Evolutionary conservation across 2,329 filamentous ascomycete species (phyloP).

Genomic region (Penicillium polonicum): DNA sequence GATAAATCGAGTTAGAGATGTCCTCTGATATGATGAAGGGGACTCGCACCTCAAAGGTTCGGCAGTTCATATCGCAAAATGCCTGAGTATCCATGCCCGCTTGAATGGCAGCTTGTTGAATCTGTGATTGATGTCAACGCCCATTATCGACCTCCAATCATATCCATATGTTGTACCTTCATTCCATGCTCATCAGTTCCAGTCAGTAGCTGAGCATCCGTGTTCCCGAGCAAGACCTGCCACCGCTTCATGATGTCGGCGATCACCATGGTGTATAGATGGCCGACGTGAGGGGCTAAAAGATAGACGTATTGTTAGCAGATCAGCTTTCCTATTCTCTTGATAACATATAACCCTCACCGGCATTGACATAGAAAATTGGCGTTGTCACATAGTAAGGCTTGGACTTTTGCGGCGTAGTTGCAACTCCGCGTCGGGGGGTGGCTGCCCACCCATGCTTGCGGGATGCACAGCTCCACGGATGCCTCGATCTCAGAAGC

Average conservation of each 20-base stretch:
- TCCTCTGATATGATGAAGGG: background rate
- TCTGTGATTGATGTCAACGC: constrained; percentile 42
- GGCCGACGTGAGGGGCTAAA: constrained; percentile 88
- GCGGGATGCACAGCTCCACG: constrained; percentile 35
- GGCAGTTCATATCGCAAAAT: constrained; percentile 84
- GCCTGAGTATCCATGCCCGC: constrained; percentile 70
- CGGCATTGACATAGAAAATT: constrained; percentile 98
- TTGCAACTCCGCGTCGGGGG: constrained; percentile 32
- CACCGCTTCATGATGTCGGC: constrained; percentile 90
- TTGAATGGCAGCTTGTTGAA: constrained; percentile 78
- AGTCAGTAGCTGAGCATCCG: constrained; percentile 71
- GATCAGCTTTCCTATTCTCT: background rate
- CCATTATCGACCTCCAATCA: background rate
- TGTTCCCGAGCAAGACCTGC: constrained; percentile 71
- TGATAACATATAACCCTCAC: constrained; percentile 48
- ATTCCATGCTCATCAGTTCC: constrained; percentile 97
- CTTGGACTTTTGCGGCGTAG: constrained; percentile 45
- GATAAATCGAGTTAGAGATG: background rate
- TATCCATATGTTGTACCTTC: constrained; percentile 56
- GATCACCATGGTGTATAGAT: constrained; percentile 90
- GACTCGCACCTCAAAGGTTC: constrained; percentile 64
- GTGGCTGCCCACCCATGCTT: constrained; percentile 19
- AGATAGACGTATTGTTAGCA: constrained; percentile 1
- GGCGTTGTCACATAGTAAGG: constrained; percentile 95
- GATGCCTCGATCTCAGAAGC: constrained; percentile 22